These are phyloP conservation scores for Corylus heterophylla DNA, from an alignment of 306 rosid genomes.

Conservation along the genomic window DNA sequence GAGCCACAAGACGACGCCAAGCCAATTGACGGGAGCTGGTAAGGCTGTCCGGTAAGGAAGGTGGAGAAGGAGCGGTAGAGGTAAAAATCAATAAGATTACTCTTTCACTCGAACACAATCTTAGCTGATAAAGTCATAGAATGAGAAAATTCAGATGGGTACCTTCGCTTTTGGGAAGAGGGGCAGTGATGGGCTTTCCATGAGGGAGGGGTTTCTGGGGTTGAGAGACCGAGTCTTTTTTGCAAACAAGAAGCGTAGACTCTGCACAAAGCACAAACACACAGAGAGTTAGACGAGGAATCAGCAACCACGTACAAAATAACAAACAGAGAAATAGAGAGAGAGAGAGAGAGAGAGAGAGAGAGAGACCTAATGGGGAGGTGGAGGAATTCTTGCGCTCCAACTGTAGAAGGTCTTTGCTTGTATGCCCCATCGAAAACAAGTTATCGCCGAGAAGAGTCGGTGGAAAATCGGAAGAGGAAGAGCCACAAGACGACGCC, in stretches of 20 bases:
- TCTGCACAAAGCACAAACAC: slow-evolving; percentile 36
- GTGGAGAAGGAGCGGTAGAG: no score
- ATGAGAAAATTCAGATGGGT: background rate
- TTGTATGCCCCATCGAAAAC: slow-evolving; percentile 48
- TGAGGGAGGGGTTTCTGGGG: slow-evolving; percentile 35
- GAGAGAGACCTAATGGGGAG: slow-evolving; percentile 50
- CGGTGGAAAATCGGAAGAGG: no score
- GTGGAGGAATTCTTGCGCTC: slow-evolving; percentile 51
- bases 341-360: no score
- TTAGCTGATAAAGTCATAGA: background rate
- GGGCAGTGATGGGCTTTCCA: slow-evolving; percentile 40
- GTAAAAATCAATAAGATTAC: no score
- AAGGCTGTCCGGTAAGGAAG: no score
- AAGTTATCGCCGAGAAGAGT: no score
- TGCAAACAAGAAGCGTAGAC: slow-evolving; percentile 51
- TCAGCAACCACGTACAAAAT: background rate
- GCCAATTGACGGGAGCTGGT: no score
- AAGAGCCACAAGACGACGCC: no score
- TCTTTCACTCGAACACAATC: background rate
- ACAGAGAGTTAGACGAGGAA: background rate
- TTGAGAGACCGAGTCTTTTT: slow-evolving; percentile 20
- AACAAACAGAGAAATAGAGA: background rate
- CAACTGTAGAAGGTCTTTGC: slow-evolving; percentile 72
- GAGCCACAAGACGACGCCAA: no score
- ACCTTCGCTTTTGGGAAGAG: slow-evolving; percentile 61